Evolutionary conservation across 805 yeast species (phyloP).

Genomic region (Nakazawaea sp.): DNA sequence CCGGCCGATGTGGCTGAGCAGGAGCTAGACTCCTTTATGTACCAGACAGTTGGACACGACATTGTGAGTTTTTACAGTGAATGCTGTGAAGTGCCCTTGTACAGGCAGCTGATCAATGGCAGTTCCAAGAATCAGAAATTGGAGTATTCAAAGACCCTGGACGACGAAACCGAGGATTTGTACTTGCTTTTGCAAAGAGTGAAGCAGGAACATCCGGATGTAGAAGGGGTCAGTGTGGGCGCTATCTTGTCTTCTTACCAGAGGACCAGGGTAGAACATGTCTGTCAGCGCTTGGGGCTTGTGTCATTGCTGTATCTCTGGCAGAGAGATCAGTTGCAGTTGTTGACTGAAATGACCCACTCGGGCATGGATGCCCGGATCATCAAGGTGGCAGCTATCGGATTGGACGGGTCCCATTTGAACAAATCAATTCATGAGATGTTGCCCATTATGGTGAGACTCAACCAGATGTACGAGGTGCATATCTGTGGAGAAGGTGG

Average conservation of each 20-base stretch:
- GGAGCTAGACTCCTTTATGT: constrained; percentile 94
- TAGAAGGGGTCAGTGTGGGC: constrained; percentile 88
- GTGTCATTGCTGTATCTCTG: constrained; percentile 74
- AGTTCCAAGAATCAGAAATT: constrained; percentile 54
- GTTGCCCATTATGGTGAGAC: constrained; percentile 45
- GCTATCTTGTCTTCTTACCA: constrained; percentile 96
- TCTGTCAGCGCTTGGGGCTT: constrained; percentile 67
- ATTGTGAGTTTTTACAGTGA: constrained; percentile 56
- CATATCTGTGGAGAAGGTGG: constrained; percentile 99
- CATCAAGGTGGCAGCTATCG: constrained; percentile 91
- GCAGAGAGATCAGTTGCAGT: constrained; percentile 78
- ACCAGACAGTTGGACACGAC: constrained; percentile 94
- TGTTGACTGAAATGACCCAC: constrained; percentile 76
- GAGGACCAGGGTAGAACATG: constrained; percentile 87
- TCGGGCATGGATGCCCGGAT: constrained; percentile 71
- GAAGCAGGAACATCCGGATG: constrained; percentile 50
- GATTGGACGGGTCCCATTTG: constrained; percentile 59
- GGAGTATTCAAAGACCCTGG: constrained; percentile 59
- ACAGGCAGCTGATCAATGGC: constrained; percentile 60
- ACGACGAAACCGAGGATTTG: constrained; percentile 89
- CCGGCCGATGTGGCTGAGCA: constrained; percentile 43
- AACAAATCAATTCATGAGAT: constrained; percentile 62
- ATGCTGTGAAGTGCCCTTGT: constrained; percentile 77
- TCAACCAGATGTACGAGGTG: constrained; percentile 67
- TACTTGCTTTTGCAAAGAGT: constrained; percentile 45